Evolutionary conservation across 306 rosid genomes (phyloP), one percentile per base, ranked within the genome.

Genomic region (Cercis canadensis): DNA sequence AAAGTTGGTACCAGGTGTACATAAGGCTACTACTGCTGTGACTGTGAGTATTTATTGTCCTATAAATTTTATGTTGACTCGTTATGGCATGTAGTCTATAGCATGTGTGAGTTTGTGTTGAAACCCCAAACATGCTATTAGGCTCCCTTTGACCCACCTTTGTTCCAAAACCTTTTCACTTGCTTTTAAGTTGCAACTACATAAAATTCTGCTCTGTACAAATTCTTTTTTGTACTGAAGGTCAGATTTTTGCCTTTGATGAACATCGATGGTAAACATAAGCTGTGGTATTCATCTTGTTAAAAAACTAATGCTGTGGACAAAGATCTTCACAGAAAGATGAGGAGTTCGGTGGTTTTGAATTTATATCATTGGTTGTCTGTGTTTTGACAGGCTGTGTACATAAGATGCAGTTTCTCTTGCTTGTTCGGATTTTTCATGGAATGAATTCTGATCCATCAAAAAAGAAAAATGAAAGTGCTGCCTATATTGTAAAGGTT

Each of bases 171-270:
- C 62, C 11, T 6, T 67, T 52, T 24, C 11, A 57, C 41, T 67
- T 71, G 63, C 49, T 64, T 50, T 64, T 44, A 19, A 12, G 61
- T 49, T 10, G 39, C 64, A 41, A 61, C 32, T 46, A 51, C 11
- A n/a, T 39, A 31, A 29, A 5, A 49, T 54, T 54, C 17, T 52
- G 57, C 17, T 33, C 7, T 9, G 32, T 11, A 32, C 58, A 43
- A 47, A 32, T 13, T n/a, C n/a, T n/a, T n/a, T n/a, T 62, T 55
- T 61, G 57, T 5, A 46, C 68, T 63, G 68, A 62, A 54, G 60
- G 54, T 45, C 37, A 6, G 32, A 29, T 24, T 24, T 49, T 57
- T 70, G 21, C 11, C 52, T 14, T 47, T 14, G 9, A 62, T 47
- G 12, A n/a, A 12, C 49, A 17, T 31, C 34, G 52, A 16, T 43